Conservation (phyloP, 495 filamentous ascomycete genomes). For the Neurospora sp. region DNA sequence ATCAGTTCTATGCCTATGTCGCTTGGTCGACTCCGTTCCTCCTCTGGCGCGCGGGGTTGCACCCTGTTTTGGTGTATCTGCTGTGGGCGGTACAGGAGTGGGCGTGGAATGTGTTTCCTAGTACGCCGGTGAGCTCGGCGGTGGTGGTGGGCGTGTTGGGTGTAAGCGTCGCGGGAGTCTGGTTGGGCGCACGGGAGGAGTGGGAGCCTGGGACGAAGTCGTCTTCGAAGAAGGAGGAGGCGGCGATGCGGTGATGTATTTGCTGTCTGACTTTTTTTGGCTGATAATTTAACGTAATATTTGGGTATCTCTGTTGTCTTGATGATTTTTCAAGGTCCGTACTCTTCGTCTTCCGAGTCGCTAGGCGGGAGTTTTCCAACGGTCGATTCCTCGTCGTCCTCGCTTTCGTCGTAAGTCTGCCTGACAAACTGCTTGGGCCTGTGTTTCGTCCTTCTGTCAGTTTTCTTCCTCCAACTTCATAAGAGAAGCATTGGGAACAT, state of each 20-base stretch:
- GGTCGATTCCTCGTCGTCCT: conserved; percentile 66
- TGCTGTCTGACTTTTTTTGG: not conserved
- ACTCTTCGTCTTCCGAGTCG: conserved; percentile 50
- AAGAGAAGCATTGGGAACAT: conserved; percentile 7
- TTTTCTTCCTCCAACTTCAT: not conserved
- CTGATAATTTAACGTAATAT: not conserved
- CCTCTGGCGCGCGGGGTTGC: conserved; percentile 69
- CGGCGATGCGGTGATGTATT: conserved; percentile 9
- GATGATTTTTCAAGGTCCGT: conserved; percentile 18
- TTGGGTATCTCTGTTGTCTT: not conserved
- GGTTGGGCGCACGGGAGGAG: conserved; percentile 48
- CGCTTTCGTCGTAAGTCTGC: conserved; percentile 39
- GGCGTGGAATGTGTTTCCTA: conserved; percentile 97
- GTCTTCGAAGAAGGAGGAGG: conserved; percentile 12
- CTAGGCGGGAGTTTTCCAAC: conserved; percentile 76
- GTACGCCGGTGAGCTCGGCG: conserved; percentile 66
- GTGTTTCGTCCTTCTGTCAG: conserved; percentile 12
- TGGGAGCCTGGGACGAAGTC: conserved; percentile 10
- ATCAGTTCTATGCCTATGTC: conserved; percentile 93
- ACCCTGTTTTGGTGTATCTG: conserved; percentile 59
- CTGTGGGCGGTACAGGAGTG: conserved; percentile 84
- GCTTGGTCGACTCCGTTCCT: conserved; percentile 88
- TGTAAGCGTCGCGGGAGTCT: conserved; percentile 51
- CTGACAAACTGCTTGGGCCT: conserved; percentile 79
- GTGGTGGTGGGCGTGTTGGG: conserved; percentile 65